Evolutionary conservation across 352 stramenopile species (phyloP), one percentile per base, ranked within the genome.

Genomic region (Pythium dissotocum): DNA sequence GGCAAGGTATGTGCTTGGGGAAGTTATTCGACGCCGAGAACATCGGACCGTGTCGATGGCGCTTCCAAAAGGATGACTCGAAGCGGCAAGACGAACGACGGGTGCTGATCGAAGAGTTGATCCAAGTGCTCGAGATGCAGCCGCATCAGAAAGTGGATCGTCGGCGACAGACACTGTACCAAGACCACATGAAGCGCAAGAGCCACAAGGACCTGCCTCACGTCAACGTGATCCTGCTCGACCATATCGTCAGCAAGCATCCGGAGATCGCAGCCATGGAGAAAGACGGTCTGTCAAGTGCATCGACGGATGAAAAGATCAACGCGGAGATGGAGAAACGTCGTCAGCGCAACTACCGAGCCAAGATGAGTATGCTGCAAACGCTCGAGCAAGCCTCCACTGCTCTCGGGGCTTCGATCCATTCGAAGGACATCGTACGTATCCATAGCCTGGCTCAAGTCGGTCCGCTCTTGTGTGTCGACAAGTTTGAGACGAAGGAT

Each of bases 21-120:
- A 88, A 88, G 44, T 62, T 91, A 2, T 91, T 90, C 62, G 83
- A 89, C 16, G 72, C 76, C 0, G 85, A 93, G 32, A 88, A 86
- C 26, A 63, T 78, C 9, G 77, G 75, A 0, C 48, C 60, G 0
- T 85, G 69, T 63, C 65, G 62, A 33, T 93, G 85, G 85, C 71
- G 62, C 2, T 93, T 93, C 56, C 60, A 54, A 6, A 83, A 85
- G 30, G 74, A 91, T 55, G 83, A 89, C 53, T 72, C 67, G 4
- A 86, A 76, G 54, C 78, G 82, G 6, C 69, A 78, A 18, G 63
- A 62, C 12, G 82, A 91, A 26, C 73, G 82, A 10, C 60, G 79
- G 9, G 13, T 64, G 2, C 48, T 90, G 4, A 70, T 93, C 2
- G 49, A 58, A 1, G 62, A 79, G 1, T 57, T 91, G 2, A 54